Base-by-base conservation (phyloP, 2,329 filamentous ascomycete species). In the Sphaerostilbella broomeana region DNA sequence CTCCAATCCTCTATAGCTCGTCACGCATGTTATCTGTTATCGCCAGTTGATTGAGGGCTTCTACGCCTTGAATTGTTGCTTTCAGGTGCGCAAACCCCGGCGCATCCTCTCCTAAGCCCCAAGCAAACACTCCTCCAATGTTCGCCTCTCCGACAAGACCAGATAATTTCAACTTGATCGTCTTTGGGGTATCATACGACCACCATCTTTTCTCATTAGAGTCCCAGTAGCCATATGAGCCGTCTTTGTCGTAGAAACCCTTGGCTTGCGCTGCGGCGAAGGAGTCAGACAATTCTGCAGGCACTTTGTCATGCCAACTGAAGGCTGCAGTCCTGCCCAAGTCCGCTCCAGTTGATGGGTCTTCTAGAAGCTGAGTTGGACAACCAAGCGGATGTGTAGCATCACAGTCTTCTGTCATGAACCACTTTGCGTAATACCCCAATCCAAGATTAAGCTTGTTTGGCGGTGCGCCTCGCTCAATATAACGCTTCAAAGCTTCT, bases 71-170 rank as follows among this genome's bases (percentile, higher is more conserved):
- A 6, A 54, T 21, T 5, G 60, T 64, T 4, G 63, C 63, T 22
- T 47, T 46, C 9, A 73, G 54, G 39, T 67, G 67, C 15, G 53
- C 48, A 43, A 67, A 75, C 3, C 51, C 38, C 1, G 66, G 63
- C 2, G 65, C 70, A 43, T 87, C 83, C 59, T 87, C 81, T 2
- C 80, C 83, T 42, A 87, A 52, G 15, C 79, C 81, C 83, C 82
- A 87, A 1, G 82, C 81, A 69, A 87, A 86, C 4, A 84, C 75
- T 12, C 84, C 84, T 1, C 83, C 82, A 0, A 87, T 57, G 1
- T 63, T 58, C 53, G 72, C 69, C 21, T 65, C 64, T 20, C 67
- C 61, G 3, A 85, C 67, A 24, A 88, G 69, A 4, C 70, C 56
- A 4, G 68, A 60, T 42, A 86, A 76, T 62, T 88, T 88, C 41